Evolutionary conservation across 1,139 yeast species (phyloP), one percentile per base, ranked within the genome.

Genomic region (Yamadazyma epiphylla): DNA sequence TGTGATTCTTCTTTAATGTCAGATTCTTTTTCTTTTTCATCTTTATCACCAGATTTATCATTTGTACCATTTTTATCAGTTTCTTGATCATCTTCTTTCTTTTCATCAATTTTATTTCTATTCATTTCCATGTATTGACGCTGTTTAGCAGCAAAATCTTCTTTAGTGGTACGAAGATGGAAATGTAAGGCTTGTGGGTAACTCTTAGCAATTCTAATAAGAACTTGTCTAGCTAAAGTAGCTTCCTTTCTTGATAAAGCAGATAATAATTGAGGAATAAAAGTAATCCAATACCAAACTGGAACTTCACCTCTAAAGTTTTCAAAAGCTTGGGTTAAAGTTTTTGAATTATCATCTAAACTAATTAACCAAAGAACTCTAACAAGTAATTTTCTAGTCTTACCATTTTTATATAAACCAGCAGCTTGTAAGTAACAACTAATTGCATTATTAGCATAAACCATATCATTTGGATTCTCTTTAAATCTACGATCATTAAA

Each of bases 221-320:
- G 71, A 29, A 94, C 83, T 48, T 82, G 91, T 40, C 94, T 80
- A 2, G 91, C 96, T 53, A 87, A 70, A 35, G 79, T 73, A 0
- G 96, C 97, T 53, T 94, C 98, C 46, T 80, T 82, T 45, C 88
- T 95, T 3, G 96, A 84, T 41, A 94, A 68, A 0, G 96, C 82
- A 1, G 96, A 82, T 47, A 94, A 68, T 38, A 94, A 68, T 57
- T 94, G 98, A 3, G 98, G 98, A 46, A 94, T 88, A 48, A 84
- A 91, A 0, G 97, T 87, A 25, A 91, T 87, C 98, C 98, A 94
- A 53, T 91, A 91, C 99, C 99, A 94, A 3, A 89, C 95, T 8
- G 98, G 97, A 26, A 87, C 89, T 42, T 94, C 99, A 13, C 98
- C 97, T 41, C 94, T 76, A 55, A 86, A 91, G 32, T 85, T 80